A percentile compares a stretch with the other conserved stretches of the same genome.
Evolutionary conservation across 2,329 filamentous ascomycete genomes (phyloP).

Genomic region (Fusarium nematophilum): DNA sequence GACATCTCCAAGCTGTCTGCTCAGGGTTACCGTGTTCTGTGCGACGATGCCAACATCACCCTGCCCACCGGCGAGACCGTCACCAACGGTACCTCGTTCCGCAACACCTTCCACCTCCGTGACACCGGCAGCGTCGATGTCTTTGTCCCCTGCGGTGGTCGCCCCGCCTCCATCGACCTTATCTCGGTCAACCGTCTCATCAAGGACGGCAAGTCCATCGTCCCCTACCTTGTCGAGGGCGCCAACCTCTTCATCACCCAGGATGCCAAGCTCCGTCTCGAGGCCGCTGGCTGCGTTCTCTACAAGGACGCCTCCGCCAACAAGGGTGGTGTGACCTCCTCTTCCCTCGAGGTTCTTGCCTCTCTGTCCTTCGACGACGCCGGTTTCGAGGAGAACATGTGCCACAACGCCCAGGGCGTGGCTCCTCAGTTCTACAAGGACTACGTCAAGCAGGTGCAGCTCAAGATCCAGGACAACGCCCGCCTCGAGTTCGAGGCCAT

Average conservation of each 20-base stretch:
- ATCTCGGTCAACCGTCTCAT: constrained; percentile 89
- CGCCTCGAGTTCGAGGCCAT: constrained; percentile 96
- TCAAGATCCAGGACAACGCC: constrained; percentile 91
- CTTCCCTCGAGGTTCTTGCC: constrained; percentile 94
- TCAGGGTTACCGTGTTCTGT: constrained; percentile 89
- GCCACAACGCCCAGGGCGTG: constrained; percentile 76
- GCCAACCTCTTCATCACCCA: constrained; percentile 99
- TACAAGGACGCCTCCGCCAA: constrained; percentile 99
- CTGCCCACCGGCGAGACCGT: constrained; percentile 88
- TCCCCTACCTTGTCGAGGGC: constrained; percentile 97
- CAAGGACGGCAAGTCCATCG: constrained; percentile 83
- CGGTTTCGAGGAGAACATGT: constrained; percentile 94
- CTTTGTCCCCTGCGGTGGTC: constrained; percentile 96
- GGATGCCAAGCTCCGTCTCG: constrained; percentile 93
- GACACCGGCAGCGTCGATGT: constrained; percentile 80
- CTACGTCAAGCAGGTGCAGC: constrained; percentile 93
- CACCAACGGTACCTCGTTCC: constrained; percentile 93
- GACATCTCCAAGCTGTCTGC: constrained; percentile 86
- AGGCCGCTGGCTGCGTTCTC: constrained; percentile 92
- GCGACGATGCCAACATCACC: constrained; percentile 90
- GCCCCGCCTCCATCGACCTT: constrained; percentile 95
- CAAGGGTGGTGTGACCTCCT: constrained; percentile 98
- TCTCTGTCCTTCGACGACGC: constrained; percentile 93
- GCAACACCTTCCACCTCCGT: constrained; percentile 96
- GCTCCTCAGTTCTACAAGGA: constrained; percentile 91